phyloP scores from a whole-genome alignment of 805 yeast genomes.

The Helenozyma rhizophorensis region DNA sequence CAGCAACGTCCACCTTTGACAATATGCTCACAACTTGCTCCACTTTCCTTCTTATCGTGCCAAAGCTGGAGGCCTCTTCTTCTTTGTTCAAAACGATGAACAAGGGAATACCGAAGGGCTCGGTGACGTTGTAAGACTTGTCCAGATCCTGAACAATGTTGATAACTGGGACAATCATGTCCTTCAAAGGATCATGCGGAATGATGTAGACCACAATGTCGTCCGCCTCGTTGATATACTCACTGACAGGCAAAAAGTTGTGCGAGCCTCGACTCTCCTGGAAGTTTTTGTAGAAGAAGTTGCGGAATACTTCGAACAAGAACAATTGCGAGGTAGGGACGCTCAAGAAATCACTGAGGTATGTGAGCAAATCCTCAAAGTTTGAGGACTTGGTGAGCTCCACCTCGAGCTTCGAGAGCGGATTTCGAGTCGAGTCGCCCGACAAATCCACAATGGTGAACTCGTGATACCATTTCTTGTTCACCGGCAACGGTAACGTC shows the following conservation, averaged over 20 bases:
- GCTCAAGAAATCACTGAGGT: conserved; percentile 49
- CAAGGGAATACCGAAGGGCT: conserved; percentile 72
- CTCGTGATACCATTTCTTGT: conserved; percentile 64
- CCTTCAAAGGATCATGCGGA: conserved; percentile 41
- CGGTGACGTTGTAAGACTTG: conserved; percentile 31
- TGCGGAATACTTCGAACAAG: conserved; percentile 48
- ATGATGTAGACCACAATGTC: conserved; percentile 57
- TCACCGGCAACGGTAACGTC: conserved; percentile 83
- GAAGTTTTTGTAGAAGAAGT: conserved; percentile 65
- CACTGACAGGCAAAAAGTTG: conserved; percentile 60
- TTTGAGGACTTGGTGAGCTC: conserved; percentile 66
- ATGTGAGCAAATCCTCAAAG: conserved; percentile 56
- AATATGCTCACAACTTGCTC: conserved; percentile 33
- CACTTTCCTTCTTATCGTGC: conserved; percentile 53
- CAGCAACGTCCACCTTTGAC: conserved; percentile 19
- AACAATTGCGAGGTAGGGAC: conserved; percentile 24
- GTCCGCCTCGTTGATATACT: conserved; percentile 60
- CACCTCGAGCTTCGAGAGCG: conserved; percentile 51
- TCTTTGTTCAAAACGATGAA: conserved; percentile 53
- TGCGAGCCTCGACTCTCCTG: conserved; percentile 53
- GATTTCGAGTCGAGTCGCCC: conserved; percentile 36
- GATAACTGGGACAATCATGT: conserved; percentile 55
- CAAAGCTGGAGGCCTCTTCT: conserved; percentile 51
- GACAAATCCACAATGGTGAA: conserved; percentile 58
- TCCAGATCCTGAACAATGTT: conserved; percentile 39